Evolutionary conservation across 192 early-diverging fungal genomes (phyloP).

Genomic region (Kickxella alabastrina): DNA sequence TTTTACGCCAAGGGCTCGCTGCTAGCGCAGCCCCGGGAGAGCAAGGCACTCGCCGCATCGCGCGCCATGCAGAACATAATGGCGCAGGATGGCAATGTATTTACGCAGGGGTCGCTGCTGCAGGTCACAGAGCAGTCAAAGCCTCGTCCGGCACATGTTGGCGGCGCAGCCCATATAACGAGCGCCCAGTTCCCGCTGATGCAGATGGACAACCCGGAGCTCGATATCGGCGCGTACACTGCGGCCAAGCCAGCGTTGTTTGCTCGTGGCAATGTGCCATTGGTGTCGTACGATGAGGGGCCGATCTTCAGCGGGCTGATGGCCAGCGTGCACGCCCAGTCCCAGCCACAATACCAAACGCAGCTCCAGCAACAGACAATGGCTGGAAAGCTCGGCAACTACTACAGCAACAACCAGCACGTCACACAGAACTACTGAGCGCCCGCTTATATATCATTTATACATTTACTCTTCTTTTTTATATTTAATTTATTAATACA

Average conservation of each 20-base stretch:
- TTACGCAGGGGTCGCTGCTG: conserved; percentile 45
- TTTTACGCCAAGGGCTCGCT: conserved; percentile 47
- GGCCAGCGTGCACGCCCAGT: conserved; percentile 1
- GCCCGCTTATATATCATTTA: too few species aligned
- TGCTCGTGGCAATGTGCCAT: neutral
- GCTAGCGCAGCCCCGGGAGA: conserved; percentile 44
- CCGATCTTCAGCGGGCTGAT: conserved; percentile 22
- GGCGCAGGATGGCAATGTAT: conserved; percentile 44
- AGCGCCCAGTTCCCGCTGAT: conserved; percentile 29
- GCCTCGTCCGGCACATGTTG: conserved; percentile 30
- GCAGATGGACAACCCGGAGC: conserved; percentile 15
- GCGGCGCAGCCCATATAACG: conserved; percentile 23
- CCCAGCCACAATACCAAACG: neutral
- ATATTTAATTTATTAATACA: too few species aligned
- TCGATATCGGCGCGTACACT: conserved; percentile 2
- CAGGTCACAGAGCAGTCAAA: conserved; percentile 36
- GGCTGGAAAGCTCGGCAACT: conserved; percentile 2
- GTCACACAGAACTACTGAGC: too few species aligned
- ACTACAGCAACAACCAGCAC: too few species aligned
- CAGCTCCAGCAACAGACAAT: neutral
- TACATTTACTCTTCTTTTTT: neutral
- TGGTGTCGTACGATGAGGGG: neutral
- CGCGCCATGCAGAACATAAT: conserved; percentile 45
- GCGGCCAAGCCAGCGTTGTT: neutral
- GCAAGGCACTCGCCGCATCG: conserved; percentile 48